phyloP scores from a whole-genome alignment of 2,329 filamentous ascomycete species.

The Malbranchea cinnamomea region DNA sequence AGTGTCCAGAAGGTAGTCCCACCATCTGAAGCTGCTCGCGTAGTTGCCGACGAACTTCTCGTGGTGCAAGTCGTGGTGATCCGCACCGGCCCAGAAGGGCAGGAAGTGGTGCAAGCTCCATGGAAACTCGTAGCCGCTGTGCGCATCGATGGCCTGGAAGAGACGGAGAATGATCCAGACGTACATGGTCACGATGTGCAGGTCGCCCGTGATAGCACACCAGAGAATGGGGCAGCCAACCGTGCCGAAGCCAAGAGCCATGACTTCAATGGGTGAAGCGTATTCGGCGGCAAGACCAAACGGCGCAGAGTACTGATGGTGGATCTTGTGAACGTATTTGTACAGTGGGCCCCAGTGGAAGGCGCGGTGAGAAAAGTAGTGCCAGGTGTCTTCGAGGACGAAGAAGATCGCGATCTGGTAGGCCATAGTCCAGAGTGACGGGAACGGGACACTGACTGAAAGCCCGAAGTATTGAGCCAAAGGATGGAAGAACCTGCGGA shows the following conservation, averaged over 20 bases:
- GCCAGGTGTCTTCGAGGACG: slow-evolving; percentile 90
- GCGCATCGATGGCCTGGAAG: slow-evolving; percentile 94
- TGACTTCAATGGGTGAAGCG: slow-evolving; percentile 91
- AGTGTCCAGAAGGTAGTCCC: slow-evolving; percentile 88
- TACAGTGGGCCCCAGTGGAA: slow-evolving; percentile 94
- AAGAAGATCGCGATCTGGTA: slow-evolving; percentile 91
- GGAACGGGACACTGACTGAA: slow-evolving; percentile 78
- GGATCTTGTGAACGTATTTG: slow-evolving; percentile 95
- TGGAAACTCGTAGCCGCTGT: slow-evolving; percentile 96
- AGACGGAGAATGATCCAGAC: slow-evolving; percentile 83
- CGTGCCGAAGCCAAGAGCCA: slow-evolving; percentile 79
- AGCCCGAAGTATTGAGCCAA: slow-evolving; percentile 88
- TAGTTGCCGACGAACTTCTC: slow-evolving; percentile 99
- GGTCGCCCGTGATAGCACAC: slow-evolving; percentile 66
- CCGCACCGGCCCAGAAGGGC: slow-evolving; percentile 93
- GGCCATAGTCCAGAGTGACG: slow-evolving; percentile 68
- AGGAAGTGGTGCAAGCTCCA: slow-evolving; percentile 93
- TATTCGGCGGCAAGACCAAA: slow-evolving; percentile 96
- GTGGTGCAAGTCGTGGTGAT: slow-evolving; percentile 94
- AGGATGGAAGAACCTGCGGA: slow-evolving; percentile 69
- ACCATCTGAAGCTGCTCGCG: slow-evolving; percentile 95
- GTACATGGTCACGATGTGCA: slow-evolving; percentile 97
- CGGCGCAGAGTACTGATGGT: slow-evolving; percentile 95
- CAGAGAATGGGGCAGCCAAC: slow-evolving; percentile 72
- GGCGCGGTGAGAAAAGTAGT: slow-evolving; percentile 89